Percentiles rank a stretch among this genome's conserved stretches.
These are phyloP conservation scores for Nicotiana rustica DNA, from an alignment of 305 asterid species.

Conservation along the genomic window DNA sequence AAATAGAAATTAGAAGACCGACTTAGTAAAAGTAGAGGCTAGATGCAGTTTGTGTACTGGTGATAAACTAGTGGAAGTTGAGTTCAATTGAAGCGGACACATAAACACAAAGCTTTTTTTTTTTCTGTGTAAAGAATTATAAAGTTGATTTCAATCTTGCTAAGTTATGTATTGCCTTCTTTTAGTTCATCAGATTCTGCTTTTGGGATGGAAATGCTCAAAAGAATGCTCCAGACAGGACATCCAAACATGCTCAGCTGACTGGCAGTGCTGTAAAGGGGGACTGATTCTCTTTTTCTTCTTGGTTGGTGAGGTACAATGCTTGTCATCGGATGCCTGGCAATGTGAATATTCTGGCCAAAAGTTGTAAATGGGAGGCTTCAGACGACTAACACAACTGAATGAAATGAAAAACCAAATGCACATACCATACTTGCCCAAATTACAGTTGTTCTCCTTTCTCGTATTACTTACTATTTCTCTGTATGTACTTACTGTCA, in stretches of 20 bases:
- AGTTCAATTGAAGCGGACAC: neutral
- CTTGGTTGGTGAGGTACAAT: constrained; percentile 26
- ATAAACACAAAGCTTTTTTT: neutral
- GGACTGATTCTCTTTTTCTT: neutral
- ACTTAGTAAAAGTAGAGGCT: neutral
- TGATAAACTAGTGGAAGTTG: constrained; percentile 26
- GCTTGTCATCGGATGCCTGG: neutral
- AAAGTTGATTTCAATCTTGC: constrained; percentile 54
- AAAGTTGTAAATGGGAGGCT: constrained; percentile 3
- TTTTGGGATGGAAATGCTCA: constrained; percentile 93
- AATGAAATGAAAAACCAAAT: neutral
- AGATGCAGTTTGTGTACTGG: constrained; percentile 12
- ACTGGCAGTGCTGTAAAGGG: constrained; percentile 38
- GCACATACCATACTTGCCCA: neutral
- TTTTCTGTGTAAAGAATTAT: constrained; percentile 40
- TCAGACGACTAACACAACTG: neutral
- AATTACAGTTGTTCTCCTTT: neutral
- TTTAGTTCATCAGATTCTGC: constrained; percentile 95
- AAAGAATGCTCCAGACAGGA: constrained; percentile 97
- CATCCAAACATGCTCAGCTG: constrained; percentile 94
- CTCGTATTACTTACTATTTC: constrained; percentile 1
- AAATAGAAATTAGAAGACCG: neutral
- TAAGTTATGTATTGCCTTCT: constrained; percentile 68
- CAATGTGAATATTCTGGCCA: neutral
- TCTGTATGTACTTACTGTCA: neutral